Percentiles rank a stretch among this genome's conserved stretches.
Conservation (phyloP, 2,329 filamentous ascomycete species). For the Apiospora saccharicola region DNA sequence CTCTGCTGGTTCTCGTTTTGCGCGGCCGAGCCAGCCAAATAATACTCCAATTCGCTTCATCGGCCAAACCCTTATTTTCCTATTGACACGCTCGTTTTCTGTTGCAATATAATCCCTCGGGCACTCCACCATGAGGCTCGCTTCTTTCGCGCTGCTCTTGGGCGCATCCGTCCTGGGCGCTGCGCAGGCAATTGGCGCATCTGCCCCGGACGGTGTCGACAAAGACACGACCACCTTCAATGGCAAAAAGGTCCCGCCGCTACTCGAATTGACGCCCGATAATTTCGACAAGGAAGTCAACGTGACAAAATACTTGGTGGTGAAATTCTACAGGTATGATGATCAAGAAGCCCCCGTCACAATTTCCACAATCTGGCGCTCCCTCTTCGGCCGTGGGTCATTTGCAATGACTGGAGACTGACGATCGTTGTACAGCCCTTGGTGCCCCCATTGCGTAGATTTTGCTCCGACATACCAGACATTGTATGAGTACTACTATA, state of each 20-base stretch:
- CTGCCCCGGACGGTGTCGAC: slow-evolving; percentile 48
- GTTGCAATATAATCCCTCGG: slow-evolving; percentile 28
- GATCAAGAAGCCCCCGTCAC: slow-evolving; percentile 23
- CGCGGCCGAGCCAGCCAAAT: slow-evolving; percentile 12
- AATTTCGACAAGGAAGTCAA: slow-evolving; percentile 65
- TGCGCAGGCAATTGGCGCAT: slow-evolving; percentile 44
- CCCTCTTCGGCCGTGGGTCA: not conserved
- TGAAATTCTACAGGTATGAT: slow-evolving; percentile 73
- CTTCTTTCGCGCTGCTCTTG: slow-evolving; percentile 54
- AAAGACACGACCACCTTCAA: slow-evolving; percentile 68
- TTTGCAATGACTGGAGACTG: slow-evolving; percentile 13
- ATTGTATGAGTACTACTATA: slow-evolving; percentile 93
- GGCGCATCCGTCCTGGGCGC: slow-evolving; percentile 52
- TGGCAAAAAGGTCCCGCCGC: slow-evolving; percentile 69
- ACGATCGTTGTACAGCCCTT: slow-evolving; percentile 57
- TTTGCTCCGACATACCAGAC: slow-evolving; percentile 91
- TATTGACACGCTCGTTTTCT: slow-evolving; percentile 33
- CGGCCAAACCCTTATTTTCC: not conserved
- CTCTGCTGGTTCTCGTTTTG: slow-evolving; percentile 22
- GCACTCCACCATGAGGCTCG: slow-evolving; percentile 51
- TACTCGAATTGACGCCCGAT: slow-evolving; percentile 65
- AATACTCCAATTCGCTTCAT: slow-evolving; percentile 18
- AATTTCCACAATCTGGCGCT: not conserved
- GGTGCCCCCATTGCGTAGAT: slow-evolving; percentile 75
- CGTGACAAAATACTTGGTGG: slow-evolving; percentile 59